These are phyloP conservation scores for Cryptomeria japonica DNA, from an alignment of 75 land plant genomes.

Conservation along the genomic window DNA sequence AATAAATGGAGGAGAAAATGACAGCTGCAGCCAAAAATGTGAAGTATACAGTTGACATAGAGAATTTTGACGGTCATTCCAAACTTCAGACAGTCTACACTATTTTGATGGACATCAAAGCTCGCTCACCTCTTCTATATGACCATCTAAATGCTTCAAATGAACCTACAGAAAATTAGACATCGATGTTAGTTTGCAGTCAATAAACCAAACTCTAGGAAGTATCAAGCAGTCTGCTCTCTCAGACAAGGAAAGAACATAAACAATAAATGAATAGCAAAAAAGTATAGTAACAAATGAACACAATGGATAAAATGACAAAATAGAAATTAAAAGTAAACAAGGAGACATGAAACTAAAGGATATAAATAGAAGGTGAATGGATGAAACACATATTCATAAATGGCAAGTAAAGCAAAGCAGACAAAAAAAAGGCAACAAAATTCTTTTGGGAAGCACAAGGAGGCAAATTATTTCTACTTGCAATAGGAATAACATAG, in stretches of 20 bases:
- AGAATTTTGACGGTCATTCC: not conserved
- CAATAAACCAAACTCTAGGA: conserved; percentile 1
- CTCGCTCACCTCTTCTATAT: conserved; percentile 84
- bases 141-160: conserved; percentile 98
- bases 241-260: conserved; percentile 4
- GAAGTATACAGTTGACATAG: not conserved
- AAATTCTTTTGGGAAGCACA: not conserved
- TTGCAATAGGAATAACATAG: too few species aligned
- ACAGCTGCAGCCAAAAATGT: not conserved
- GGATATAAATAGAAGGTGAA: not conserved
- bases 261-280: not conserved
- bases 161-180: conserved; percentile 70
- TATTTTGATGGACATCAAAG: not conserved
- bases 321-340: not conserved
- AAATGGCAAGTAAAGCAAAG: too few species aligned
- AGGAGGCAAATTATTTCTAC: not conserved
- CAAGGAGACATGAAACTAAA: not conserved
- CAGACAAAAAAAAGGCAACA: too few species aligned
- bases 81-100: not conserved
- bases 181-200: not conserved
- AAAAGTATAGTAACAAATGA: not conserved
- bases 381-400: not conserved
- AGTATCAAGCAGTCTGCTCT: conserved; percentile 9
- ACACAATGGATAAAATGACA: not conserved
- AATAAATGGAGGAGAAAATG: not conserved